Percentiles rank a stretch among this genome's conserved stretches.
These are phyloP conservation scores for Mangifera indica DNA, from an alignment of 345 rosid species.

Conservation along the genomic window DNA sequence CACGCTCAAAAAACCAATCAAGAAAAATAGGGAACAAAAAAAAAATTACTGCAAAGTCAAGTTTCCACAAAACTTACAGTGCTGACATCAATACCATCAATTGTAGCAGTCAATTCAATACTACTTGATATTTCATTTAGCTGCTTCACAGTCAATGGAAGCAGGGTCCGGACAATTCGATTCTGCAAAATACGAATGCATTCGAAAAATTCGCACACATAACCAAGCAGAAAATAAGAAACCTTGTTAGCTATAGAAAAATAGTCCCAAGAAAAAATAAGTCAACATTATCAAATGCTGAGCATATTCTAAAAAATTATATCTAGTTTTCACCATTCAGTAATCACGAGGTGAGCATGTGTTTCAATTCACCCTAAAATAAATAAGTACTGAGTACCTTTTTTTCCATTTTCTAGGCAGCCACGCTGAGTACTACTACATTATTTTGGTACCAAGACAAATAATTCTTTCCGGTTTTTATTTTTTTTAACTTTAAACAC, in stretches of 20 bases:
- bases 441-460: too few species aligned
- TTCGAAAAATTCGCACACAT: neutral
- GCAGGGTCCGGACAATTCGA: conserved; percentile 53
- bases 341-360: too few species aligned
- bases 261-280: too few species aligned
- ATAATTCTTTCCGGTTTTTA: too few species aligned
- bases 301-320: neutral
- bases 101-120: conserved; percentile 48
- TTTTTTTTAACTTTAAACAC: too few species aligned
- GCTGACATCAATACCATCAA: conserved; percentile 61
- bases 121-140: conserved; percentile 42
- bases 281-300: neutral
- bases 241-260: too few species aligned
- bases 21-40: neutral
- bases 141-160: conserved; percentile 73
- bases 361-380: too few species aligned
- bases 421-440: too few species aligned
- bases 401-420: too few species aligned
- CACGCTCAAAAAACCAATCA: conserved; percentile 2
- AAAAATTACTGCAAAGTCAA: neutral
- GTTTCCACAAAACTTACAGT: conserved; percentile 38
- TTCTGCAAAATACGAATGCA: conserved; percentile 35
- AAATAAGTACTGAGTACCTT: too few species aligned
- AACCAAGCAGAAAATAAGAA: neutral
- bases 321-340: neutral